Base-by-base conservation (phyloP, 148 eudicot genomes). In the Limonium bicolor region DNA sequence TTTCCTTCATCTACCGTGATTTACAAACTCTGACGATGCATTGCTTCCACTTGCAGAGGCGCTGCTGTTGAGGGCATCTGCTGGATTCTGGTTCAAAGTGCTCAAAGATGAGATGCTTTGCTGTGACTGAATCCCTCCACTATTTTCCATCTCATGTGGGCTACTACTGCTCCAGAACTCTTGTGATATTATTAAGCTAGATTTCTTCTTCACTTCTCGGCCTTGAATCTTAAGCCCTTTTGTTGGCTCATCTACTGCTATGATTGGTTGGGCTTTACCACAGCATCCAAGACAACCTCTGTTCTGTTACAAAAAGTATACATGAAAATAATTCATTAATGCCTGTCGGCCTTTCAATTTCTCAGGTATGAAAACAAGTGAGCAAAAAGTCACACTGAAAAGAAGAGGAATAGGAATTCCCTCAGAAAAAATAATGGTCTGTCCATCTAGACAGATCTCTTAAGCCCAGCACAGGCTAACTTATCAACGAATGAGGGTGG, bases 251-350 rank as follows among this genome's bases (percentile, higher is more conserved):
- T 81, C 87, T 55, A 76, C 85, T 19, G 82, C 72, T 39, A 56
- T 71, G 25, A 74, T 62, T 50, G 56, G 70, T 31, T 69, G 80
- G 16, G 86, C 69, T 70, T 81, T 82, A 34, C 60, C 62, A 82
- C 81, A 78, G 57, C 96, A 78, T 73, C 94, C 88, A 70, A 86
- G 77, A 69, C 84, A 86, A 76, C 96, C 66, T 78, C 96, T 86
- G 96, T 71, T 72, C 96, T 86, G 96, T 86, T 72, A 66, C 85
- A 68, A 86, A 78, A 46, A n/a, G n/a, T n/a, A n/a, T n/a, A n/a
- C n/a, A n/a, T n/a, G n/a, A n/a, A n/a, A n/a, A n/a, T n/a, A n/a
- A n/a, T n/a, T n/a, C n/a, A n/a, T n/a, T n/a, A n/a, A n/a, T n/a
- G n/a, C n/a, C n/a, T n/a, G n/a, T n/a, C n/a, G n/a, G n/a, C n/a